A percentile compares a stretch with the other conserved stretches of the same genome.
Evolutionary conservation across 2,329 filamentous ascomycete species (phyloP).

Genomic region (Zymoseptoria tritici): DNA sequence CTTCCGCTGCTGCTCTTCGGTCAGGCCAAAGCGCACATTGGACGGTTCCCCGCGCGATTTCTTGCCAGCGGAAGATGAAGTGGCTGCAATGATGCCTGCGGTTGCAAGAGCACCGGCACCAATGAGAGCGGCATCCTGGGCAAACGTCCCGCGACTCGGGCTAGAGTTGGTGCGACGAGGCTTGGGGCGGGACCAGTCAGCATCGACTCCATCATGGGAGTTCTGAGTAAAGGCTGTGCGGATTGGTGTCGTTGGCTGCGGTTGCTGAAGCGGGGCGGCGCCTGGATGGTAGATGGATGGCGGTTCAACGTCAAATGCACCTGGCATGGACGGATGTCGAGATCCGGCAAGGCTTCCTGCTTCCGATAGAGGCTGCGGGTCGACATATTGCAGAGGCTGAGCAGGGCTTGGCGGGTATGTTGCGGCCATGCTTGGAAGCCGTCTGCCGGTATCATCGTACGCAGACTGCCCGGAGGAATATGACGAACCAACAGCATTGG

Average conservation of each 20-base stretch:
- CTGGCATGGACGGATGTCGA: conserved; percentile 23
- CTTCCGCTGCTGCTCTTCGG: conserved; percentile 48
- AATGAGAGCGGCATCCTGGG: conserved; percentile 36
- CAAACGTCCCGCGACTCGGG: conserved; percentile 19
- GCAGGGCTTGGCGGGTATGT: conserved; percentile 38
- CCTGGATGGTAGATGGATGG: conserved; percentile 45
- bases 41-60: conserved; percentile 7
- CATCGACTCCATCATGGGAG: conserved; percentile 4
- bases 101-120: conserved; percentile 35
- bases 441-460: conserved; percentile 27
- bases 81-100: conserved; percentile 28
- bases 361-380: conserved; percentile 60
- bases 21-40: conserved; percentile 51
- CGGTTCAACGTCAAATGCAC: conserved; percentile 21
- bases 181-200: conserved; percentile 40
- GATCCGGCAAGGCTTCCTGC: conserved; percentile 52
- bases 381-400: conserved; percentile 54
- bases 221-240: conserved; percentile 24
- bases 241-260: conserved; percentile 69
- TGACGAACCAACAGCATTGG: conserved; percentile 22
- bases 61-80: conserved; percentile 23
- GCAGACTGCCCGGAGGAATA: conserved; percentile 24
- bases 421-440: conserved; percentile 34
- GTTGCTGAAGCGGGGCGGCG: conserved; percentile 70
- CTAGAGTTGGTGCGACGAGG: conserved; percentile 27